Base-by-base conservation (phyloP, 2,329 filamentous ascomycete genomes). In the Diaporthe vexans region DNA sequence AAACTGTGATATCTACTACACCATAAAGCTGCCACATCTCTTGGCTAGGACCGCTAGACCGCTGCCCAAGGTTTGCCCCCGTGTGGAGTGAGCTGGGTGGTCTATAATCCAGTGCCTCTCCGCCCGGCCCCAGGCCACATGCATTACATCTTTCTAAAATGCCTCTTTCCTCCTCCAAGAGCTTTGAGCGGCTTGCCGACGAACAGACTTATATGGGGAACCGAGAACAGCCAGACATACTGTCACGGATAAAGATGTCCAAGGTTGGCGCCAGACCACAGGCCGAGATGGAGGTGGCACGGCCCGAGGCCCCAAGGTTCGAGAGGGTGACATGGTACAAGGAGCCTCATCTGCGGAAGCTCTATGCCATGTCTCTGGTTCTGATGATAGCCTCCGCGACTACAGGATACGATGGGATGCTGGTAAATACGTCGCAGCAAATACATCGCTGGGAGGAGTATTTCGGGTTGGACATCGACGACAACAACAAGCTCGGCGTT, bases 241-340 rank as follows among this genome's bases (percentile, higher is more conserved):
- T 67, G 15, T 67, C 63, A 11, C 46, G 63, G 26, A 52, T 67
- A 24, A 67, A 52, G 19, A 67, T 67, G 63, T 24, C 63, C n/a
- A 67, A 67, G 46, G 46, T 52, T 37, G 63, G 63, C 43, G 63
- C 46, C 26, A 51, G 13, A 67, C n/a, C 46, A 24, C n/a, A 33
- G 46, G 21, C 63, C 10, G 63, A 67, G 63, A 52, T 67, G 46
- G 63, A 67, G 29, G 46, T 67, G 26, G 84, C 84, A 46, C 83
- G 83, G 67, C 82, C 81, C 71, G 84, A 86, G 72, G 83, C 83
- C 9, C 87, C 88, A 40, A 81, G 83, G 46, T 88, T 90, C 77
- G 86, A 89, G 77, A 84, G 83, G 73, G 88, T 90, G n/a, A 85
- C 81, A 63, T 91, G 89, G 89, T 86, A 84, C 76, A 85, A 82